Base-by-base conservation (phyloP, 805 yeast genomes). In the Candida incommunis region DNA sequence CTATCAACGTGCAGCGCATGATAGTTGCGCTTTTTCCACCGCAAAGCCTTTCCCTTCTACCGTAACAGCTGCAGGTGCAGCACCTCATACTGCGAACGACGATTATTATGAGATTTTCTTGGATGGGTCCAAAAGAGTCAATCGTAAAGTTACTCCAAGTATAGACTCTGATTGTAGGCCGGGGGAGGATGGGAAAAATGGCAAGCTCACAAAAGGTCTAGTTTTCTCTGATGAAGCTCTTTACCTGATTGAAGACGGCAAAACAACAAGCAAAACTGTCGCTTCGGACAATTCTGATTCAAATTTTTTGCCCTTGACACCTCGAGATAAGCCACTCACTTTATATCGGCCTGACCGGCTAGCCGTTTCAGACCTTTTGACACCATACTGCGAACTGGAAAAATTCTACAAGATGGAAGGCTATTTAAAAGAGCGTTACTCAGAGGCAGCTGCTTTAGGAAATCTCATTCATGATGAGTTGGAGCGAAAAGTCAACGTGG, bases 331-430 rank as follows among this genome's bases (percentile, higher is more conserved):
- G 20, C 54, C 54, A 2, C 13, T 25, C 15, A 34, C 41, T 11
- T 26, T 40, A 21, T 51, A 48, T 35, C 46, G 53, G 3, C 20
- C 24, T 4, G 29, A 22, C 11, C 31, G 45, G 22, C 47, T 54
- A 11, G 45, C 45, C 3, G 61, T 54, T 5, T 54, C 58, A 2
- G 54, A 50, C 25, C 44, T 57, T 22, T 46, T 48, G 9, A 45
- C 55, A 1, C 48, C 47, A 35, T 47, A 50, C 37, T 57, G 61
- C 43, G 61, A 57, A 44, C 41, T 57, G 22, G 40, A 44, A 31
- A 27, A 37, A n/a, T 46, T 57, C 20, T 57, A 53, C 42, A 43
- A 44, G n/a, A 18, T 43, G 34, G 29, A 35, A 16, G 15, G 29
- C 7, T 44, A 47, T 24, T 40, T 25, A 2, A 24, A 35, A 15